Evolutionary conservation across 768 basidiomycete genomes (phyloP).

Genomic region (Macrolepiota fuliginosa): DNA sequence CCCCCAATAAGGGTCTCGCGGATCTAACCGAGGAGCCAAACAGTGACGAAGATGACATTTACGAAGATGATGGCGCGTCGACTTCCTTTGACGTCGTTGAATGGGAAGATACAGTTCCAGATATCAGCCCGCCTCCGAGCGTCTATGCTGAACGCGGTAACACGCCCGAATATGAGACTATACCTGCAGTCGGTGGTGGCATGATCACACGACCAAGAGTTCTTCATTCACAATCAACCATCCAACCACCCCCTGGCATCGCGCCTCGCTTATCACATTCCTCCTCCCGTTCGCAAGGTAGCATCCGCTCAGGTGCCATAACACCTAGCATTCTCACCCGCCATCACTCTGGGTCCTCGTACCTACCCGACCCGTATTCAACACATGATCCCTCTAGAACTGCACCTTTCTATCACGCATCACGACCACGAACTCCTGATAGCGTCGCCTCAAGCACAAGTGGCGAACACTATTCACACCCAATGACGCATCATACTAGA

Average conservation of each 20-base stretch:
- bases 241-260: conserved; percentile 40
- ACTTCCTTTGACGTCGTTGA: conserved; percentile 64
- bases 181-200: conserved; percentile 91
- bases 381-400: background rate
- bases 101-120: conserved; percentile 62
- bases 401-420: conserved; percentile 14
- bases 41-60: conserved; percentile 42
- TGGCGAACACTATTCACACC: conserved; percentile 19
- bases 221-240: conserved; percentile 80
- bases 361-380: conserved; percentile 17
- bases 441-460: conserved; percentile 51
- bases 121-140: conserved; percentile 42
- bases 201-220: conserved; percentile 82
- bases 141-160: conserved; percentile 38
- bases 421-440: conserved; percentile 44
- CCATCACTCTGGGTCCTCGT: conserved; percentile 22
- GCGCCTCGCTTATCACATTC: conserved; percentile 18
- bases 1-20: conserved; percentile 65
- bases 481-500: conserved; percentile 45
- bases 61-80: conserved; percentile 35
- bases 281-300: conserved; percentile 17
- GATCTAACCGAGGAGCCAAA: conserved; percentile 71
- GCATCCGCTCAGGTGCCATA: conserved; percentile 21
- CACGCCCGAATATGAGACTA: conserved; percentile 74
- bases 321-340: conserved; percentile 26